Conservation (phyloP, 1,139 yeast species). For the Diutina sp. region DNA sequence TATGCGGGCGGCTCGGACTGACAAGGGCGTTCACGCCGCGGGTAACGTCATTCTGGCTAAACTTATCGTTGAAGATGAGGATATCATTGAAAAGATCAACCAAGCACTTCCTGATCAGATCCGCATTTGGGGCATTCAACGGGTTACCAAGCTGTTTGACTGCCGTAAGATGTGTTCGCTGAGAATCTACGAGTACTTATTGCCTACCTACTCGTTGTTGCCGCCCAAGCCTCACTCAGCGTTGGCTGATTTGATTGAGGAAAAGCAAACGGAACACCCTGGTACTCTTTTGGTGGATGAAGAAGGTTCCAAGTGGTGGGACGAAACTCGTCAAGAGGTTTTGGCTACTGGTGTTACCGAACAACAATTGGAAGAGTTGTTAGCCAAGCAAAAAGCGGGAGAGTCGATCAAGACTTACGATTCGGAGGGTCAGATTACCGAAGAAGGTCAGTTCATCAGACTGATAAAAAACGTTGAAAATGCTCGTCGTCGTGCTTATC, state of each 20-base stretch:
- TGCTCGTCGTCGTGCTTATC: slow-evolving; percentile 51
- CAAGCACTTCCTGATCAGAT: slow-evolving; percentile 68
- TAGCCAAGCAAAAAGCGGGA: slow-evolving; percentile 4
- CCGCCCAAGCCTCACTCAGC: slow-evolving; percentile 77
- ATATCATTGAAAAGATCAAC: slow-evolving; percentile 64
- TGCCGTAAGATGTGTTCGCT: slow-evolving; percentile 94
- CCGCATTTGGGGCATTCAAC: slow-evolving; percentile 83
- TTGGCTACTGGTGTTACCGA: slow-evolving; percentile 18
- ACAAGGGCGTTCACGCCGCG: slow-evolving; percentile 98
- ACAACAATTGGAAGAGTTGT: slow-evolving; percentile 7
- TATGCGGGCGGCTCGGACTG: slow-evolving; percentile 96
- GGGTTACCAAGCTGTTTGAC: slow-evolving; percentile 86
- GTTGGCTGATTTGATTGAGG: slow-evolving; percentile 45
- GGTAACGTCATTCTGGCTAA: slow-evolving; percentile 88
- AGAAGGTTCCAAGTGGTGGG: slow-evolving; percentile 54
- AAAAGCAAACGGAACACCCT: slow-evolving; percentile 42
- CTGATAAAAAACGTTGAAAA: slow-evolving; percentile 57
- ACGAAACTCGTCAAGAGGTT: slow-evolving; percentile 30
- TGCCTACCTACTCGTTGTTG: slow-evolving; percentile 80
- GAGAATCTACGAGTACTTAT: slow-evolving; percentile 81
- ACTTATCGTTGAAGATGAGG: slow-evolving; percentile 79
- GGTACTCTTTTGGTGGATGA: slow-evolving; percentile 46
- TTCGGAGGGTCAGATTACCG: slow-evolving; percentile 25
- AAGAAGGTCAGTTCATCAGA: slow-evolving; percentile 34
- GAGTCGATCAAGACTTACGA: slow-evolving; percentile 13